Conservation (phyloP, 768 basidiomycete genomes). For the Serendipita vermifera region DNA sequence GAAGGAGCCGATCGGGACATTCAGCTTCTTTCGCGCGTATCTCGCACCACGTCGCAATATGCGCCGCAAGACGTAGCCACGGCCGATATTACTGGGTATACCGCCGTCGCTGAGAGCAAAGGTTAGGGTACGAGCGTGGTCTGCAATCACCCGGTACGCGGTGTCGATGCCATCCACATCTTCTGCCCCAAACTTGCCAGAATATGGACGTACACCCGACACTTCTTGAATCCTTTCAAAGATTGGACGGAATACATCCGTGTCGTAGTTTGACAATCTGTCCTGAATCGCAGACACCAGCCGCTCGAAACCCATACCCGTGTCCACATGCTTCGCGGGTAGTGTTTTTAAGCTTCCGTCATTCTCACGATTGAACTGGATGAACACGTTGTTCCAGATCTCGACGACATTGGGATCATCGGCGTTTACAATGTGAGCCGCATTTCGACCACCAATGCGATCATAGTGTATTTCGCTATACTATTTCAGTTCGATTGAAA, state of each 20-base stretch:
- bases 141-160: constrained; percentile 92
- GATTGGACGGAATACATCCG: constrained; percentile 85
- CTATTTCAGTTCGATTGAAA: background rate
- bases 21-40: constrained; percentile 89
- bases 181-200: constrained; percentile 89
- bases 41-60: constrained; percentile 90
- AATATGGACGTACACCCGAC: constrained; percentile 76
- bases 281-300: constrained; percentile 89
- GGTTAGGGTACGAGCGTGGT: constrained; percentile 89
- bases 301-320: constrained; percentile 98
- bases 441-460: constrained; percentile 94
- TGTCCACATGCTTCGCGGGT: constrained; percentile 93
- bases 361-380: constrained; percentile 93
- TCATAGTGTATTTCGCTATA: constrained; percentile 90
- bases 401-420: constrained; percentile 96
- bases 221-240: constrained; percentile 78
- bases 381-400: constrained; percentile 99
- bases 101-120: constrained; percentile 96
- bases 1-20: constrained; percentile 83
- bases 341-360: constrained; percentile 68
- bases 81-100: constrained; percentile 87
- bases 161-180: constrained; percentile 92
- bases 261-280: constrained; percentile 92
- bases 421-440: constrained; percentile 80
- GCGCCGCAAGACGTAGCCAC: constrained; percentile 92